phyloP scores from a whole-genome alignment of 768 basidiomycete species.

The Lactarius akahatsu region DNA sequence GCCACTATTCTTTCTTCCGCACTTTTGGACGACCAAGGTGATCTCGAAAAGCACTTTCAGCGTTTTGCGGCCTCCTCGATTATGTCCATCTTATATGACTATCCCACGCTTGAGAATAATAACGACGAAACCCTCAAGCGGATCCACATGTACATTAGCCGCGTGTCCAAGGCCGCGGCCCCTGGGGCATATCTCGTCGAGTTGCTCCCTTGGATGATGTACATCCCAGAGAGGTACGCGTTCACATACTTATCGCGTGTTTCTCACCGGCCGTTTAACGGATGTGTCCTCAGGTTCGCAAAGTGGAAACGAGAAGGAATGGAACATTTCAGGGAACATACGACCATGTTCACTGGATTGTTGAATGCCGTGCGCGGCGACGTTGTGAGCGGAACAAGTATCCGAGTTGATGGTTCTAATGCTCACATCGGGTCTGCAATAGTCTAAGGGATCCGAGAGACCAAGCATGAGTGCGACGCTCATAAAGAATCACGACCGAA shows the following conservation, averaged over 20 bases:
- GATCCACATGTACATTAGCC: conserved; percentile 2
- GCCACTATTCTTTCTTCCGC: conserved; percentile 5
- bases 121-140: conserved; percentile 11
- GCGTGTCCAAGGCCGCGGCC: conserved; percentile 8
- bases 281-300: conserved; percentile 15
- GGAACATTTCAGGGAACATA: conserved; percentile 9
- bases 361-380: conserved; percentile 13
- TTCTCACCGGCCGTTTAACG: not conserved
- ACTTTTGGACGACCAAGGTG: not conserved
- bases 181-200: conserved; percentile 31
- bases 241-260: not conserved
- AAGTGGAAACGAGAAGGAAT: conserved; percentile 32
- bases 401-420: not conserved
- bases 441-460: conserved; percentile 15
- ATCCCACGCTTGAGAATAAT: conserved; percentile 15
- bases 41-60: conserved; percentile 3
- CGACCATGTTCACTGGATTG: conserved; percentile 26
- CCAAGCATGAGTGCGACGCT: conserved; percentile 17
- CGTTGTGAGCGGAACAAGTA: conserved; percentile 14
- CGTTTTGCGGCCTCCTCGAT: conserved; percentile 12
- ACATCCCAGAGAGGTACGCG: conserved; percentile 24
- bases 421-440: not conserved
- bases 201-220: conserved; percentile 28
- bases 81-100: conserved; percentile 15
- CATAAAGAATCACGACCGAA: conserved; percentile 12